Evolutionary conservation across 2,329 filamentous ascomycete species (phyloP), one percentile per base, ranked within the genome.

Genomic region (Ophiognomonia clavigignenti-juglandacearum): DNA sequence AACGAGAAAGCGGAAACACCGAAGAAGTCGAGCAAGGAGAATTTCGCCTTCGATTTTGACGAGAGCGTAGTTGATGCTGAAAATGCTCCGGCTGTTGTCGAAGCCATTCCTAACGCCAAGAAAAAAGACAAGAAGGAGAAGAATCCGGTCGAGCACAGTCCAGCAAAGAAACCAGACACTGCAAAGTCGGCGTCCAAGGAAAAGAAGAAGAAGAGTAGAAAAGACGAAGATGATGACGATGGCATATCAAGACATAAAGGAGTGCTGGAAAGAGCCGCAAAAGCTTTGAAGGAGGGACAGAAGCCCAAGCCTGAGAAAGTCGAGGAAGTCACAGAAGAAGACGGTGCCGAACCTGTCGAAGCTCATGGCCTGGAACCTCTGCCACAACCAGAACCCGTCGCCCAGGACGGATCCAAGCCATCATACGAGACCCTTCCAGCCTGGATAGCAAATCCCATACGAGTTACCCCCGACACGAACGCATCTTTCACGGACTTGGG

Each of bases 361-460:
- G 56, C 83, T 3, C 83, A 90, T 61, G 88, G 88, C 19, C 72
- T 97, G 1, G 82, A 86, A 47, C 90, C 89, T 6, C 72, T 96
- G 18, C 90, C 90, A 7, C 90, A 96, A 56, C 90, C 88, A 11
- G 77, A 78, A 26, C 79, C 78, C 1, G 72, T 80, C 1, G 69
- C 74, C 1, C 75, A 82, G 38, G 68, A 77, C 24, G 70, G 71
- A 1, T 74, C 78, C 42, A 75, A 76, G 44, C 81, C 85, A 2
- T 77, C 77, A n/a, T 90, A 88, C 64, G 84, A 89, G 24, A 86
- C 86, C 1, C 72, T 96, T 3, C 92, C 92, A 0, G 56, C 73
- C 3, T 97, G 92, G 92, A 73, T 96, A 11, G 81, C 85, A 5
- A 76, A 82, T 11, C 90, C 91, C 0, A 76, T 85, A n/a, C 75